Conservation (phyloP, 2,329 filamentous ascomycete species). For the Colletotrichum sp. region DNA sequence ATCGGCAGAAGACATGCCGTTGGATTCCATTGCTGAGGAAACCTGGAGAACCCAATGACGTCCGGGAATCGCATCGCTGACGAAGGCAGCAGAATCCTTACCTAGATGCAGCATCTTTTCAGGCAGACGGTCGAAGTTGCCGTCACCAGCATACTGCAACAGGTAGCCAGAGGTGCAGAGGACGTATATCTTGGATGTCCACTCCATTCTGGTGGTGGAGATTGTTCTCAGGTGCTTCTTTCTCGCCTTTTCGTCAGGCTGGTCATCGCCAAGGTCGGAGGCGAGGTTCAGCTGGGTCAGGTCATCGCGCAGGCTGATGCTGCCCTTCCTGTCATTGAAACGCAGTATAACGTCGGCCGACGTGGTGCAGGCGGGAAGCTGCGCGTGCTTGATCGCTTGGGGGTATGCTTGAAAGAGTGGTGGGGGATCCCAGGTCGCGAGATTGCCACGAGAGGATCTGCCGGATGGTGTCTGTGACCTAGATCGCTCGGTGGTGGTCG, state of each 20-base stretch:
- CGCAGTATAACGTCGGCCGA: constrained; percentile 74
- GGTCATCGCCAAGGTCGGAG: constrained; percentile 30
- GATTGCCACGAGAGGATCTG: constrained; percentile 30
- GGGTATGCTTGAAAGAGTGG: constrained; percentile 88
- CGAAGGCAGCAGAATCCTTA: constrained; percentile 80
- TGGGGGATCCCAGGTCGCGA: constrained; percentile 67
- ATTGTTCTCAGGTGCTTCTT: constrained; percentile 53
- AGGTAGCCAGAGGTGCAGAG: constrained; percentile 74
- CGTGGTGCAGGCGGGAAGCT: constrained; percentile 69
- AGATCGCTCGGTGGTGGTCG: constrained; percentile 6
- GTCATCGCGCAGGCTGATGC: constrained; percentile 38
- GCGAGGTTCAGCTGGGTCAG: constrained; percentile 26
- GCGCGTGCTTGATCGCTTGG: constrained; percentile 79
- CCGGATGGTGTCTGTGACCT: background rate
- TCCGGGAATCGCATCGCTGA: constrained; percentile 79
- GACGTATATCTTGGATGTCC: constrained; percentile 76
- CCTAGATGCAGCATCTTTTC: constrained; percentile 76
- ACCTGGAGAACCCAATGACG: constrained; percentile 83
- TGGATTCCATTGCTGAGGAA: constrained; percentile 67
- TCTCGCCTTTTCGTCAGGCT: constrained; percentile 40
- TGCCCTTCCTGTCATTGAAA: constrained; percentile 57
- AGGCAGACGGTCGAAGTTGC: constrained; percentile 72
- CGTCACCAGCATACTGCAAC: constrained; percentile 75
- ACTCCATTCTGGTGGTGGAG: constrained; percentile 58
- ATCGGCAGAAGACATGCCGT: constrained; percentile 55